Percentiles rank a stretch among this genome's conserved stretches.
Conservation (phyloP, 495 filamentous ascomycete genomes). For the Penicillium riverlandense region DNA sequence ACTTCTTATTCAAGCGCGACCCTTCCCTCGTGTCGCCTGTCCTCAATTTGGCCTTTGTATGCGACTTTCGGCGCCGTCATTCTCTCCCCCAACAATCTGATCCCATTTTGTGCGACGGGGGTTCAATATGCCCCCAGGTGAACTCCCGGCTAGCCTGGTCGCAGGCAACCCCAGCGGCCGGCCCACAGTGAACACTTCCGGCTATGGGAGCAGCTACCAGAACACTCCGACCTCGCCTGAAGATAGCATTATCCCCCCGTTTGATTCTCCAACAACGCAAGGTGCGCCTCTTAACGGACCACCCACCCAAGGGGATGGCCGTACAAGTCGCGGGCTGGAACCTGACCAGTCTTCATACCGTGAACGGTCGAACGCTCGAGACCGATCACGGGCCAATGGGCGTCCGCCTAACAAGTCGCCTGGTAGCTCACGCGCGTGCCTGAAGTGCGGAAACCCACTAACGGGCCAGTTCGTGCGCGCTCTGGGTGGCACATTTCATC, state of each 20-base stretch:
- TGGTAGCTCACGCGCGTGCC: constrained; percentile 55
- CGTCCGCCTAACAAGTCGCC: constrained; percentile 35
- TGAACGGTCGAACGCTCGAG: constrained; percentile 30
- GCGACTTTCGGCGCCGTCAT: constrained; percentile 8
- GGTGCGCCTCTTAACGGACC: constrained; percentile 24
- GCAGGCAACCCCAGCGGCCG: constrained; percentile 38
- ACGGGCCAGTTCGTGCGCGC: constrained; percentile 96
- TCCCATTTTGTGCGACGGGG: constrained; percentile 17
- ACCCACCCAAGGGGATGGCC: constrained; percentile 24
- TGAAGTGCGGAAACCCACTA: constrained; percentile 78
- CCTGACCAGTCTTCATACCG: constrained; percentile 29
- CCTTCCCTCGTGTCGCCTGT: not conserved
- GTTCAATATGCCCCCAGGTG: constrained; percentile 39
- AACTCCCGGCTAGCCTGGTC: constrained; percentile 42
- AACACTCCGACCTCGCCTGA: constrained; percentile 40
- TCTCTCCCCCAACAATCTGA: constrained; percentile 1
- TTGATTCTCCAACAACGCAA: constrained; percentile 35
- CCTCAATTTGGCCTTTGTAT: constrained; percentile 11
- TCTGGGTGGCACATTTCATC: constrained; percentile 83
- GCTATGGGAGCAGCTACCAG: constrained; percentile 29
- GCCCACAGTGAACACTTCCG: constrained; percentile 35
- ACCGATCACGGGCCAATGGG: constrained; percentile 40
- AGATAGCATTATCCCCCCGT: constrained; percentile 32
- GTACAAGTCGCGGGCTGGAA: constrained; percentile 26
- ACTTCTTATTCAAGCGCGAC: not conserved